phyloP scores from a whole-genome alignment of 1,284 basidiomycete genomes.

The Cystobasidiaceae sp. region DNA sequence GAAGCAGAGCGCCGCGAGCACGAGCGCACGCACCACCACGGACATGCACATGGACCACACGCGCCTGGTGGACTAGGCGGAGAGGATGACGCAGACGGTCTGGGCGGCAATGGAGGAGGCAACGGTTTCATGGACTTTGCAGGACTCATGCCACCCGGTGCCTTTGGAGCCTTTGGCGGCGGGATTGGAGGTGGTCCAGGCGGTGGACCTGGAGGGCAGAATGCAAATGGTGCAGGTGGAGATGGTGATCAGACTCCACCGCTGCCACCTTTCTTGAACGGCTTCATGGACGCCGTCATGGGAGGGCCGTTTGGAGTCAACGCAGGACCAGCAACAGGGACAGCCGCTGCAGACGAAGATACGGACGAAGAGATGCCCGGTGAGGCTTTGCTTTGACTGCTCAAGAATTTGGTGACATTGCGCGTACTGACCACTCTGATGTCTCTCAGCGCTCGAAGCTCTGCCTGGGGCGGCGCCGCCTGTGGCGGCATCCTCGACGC shows the following conservation, averaged over 20 bases:
- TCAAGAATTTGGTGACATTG: too few relatives aligned
- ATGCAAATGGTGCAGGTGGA: neutral
- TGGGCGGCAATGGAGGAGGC: neutral
- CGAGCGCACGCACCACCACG: neutral
- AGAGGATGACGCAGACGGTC: neutral
- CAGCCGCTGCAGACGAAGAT: neutral
- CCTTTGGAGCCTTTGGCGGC: neutral
- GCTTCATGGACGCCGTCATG: too few relatives aligned
- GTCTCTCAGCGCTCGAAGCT: neutral
- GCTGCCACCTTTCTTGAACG: neutral
- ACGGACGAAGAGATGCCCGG: conserved; percentile 24
- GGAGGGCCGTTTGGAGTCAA: neutral
- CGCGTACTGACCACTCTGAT: neutral
- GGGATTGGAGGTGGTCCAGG: neutral
- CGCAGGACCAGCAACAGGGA: neutral
- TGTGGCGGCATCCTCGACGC: neutral
- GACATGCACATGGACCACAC: neutral
- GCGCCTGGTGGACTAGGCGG: neutral
- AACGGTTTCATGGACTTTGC: neutral
- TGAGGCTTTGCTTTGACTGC: neutral
- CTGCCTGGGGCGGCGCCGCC: neutral
- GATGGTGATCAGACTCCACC: neutral
- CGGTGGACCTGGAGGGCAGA: neutral
- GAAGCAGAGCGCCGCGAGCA: neutral
- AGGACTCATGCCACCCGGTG: neutral